Evolutionary conservation across 1,284 basidiomycete genomes (phyloP).

Genomic region (Tetrapyrgos nigripes): DNA sequence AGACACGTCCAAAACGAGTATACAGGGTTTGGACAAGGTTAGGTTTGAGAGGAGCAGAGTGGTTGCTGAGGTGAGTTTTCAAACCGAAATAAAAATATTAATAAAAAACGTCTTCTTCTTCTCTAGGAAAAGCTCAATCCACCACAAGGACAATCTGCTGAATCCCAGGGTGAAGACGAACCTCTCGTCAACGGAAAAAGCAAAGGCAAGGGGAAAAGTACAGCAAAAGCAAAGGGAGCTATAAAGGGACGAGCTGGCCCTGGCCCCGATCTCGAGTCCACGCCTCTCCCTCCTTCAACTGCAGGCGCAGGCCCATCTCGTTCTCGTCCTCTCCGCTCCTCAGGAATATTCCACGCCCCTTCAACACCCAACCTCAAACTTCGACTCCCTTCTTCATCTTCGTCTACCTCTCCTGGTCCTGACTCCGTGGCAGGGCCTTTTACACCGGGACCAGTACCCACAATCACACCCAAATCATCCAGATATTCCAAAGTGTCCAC

Average conservation of each 20-base stretch:
- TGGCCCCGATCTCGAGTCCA: too few species aligned
- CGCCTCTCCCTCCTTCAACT: too few species aligned
- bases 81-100: slow-evolving; percentile 2
- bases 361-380: slow-evolving; percentile 28
- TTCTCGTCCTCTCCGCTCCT: slow-evolving; percentile 35
- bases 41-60: slow-evolving; percentile 79
- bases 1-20: slow-evolving; percentile 77
- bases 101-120: slow-evolving; percentile 6
- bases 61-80: slow-evolving; percentile 75
- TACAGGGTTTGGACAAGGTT: slow-evolving; percentile 72
- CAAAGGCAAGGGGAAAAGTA: too few species aligned
- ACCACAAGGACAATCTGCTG: slow-evolving; percentile 27
- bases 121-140: slow-evolving; percentile 61
- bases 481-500: too few species aligned
- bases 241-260: too few species aligned
- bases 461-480: slow-evolving; percentile 40
- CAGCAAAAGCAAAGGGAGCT: too few species aligned
- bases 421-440: slow-evolving; percentile 59
- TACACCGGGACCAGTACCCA: slow-evolving; percentile 71
- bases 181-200: too few species aligned
- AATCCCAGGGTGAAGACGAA: not conserved
- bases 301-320: too few species aligned
- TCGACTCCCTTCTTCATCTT: not conserved
- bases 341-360: slow-evolving; percentile 20
- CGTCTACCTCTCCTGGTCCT: slow-evolving; percentile 38